Base-by-base conservation (phyloP, 345 rosid species). In the Eucalyptus leucophloia region DNA sequence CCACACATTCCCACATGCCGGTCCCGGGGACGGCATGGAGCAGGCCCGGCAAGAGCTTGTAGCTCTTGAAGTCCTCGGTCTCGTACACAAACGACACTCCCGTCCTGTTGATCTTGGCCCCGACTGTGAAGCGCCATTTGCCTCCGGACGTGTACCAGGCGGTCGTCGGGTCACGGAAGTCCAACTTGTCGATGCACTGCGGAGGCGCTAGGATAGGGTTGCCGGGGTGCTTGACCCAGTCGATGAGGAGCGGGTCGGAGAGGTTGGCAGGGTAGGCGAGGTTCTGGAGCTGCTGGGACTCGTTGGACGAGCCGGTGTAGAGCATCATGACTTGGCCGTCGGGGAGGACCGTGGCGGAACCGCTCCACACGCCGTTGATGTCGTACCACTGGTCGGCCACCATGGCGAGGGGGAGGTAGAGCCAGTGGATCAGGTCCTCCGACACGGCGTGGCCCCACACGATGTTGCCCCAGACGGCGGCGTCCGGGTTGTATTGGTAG, bases 391-490 rank as follows among this genome's bases (percentile, higher is more conserved):
- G 92, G 90, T 97, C 98, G 40, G 97, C 94, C 69, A 95, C 94
- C 99, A 97, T 95, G 34, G 99, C 99, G 15, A 96, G 26, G 5
- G 99, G 99, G 60, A 97, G 97, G 93, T 96, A 95, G 88, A 94
- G 95, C 99, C 99, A 97, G 86, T 95, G 96, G 92, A 96, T 94
- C 86, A 96, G 89, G 86, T 97, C 99, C 87, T 88, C 92, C 19
- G 99, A 97, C 15, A 96, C 98, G 8, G 99, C 99, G 89, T 97
- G 99, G 37, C 97, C 99, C 99, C 99, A 97, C 12, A 95, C 98
- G 62, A 97, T 97, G 93, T 95, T 94, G 81, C 99, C 99, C 99
- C 99, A 97, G 23, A 97, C 91, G 14, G 99, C 95, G 7, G 92
- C 99, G 88, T 94, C 89, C 85, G 99, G 99, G 88, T 96, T 96